A percentile compares a stretch with the other conserved stretches of the same genome.
Evolutionary conservation across 2,329 filamentous ascomycete species (phyloP).

Genomic region (Cladophialophora carrionii): DNA sequence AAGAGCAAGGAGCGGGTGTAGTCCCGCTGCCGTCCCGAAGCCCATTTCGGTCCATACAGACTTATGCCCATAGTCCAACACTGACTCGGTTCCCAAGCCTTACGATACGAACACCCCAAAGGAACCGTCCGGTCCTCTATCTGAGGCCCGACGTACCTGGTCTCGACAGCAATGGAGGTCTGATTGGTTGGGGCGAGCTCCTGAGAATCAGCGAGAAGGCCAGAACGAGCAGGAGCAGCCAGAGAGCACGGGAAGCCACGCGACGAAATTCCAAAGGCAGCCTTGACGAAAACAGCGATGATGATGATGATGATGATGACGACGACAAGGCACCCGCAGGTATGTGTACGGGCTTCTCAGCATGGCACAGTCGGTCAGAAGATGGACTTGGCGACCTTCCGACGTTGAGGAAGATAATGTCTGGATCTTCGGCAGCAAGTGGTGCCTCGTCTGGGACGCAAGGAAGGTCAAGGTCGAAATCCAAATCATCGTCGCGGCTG

Average conservation of each 20-base stretch:
- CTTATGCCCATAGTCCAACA: background rate
- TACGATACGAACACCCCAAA: background rate
- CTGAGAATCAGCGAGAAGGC: conserved; percentile 46
- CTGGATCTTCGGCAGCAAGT: conserved; percentile 10
- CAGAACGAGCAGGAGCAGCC: conserved; percentile 5
- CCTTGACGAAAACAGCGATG: background rate
- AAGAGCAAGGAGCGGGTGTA: background rate
- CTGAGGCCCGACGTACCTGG: conserved; percentile 49
- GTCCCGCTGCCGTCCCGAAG: conserved; percentile 8
- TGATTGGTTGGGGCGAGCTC: conserved; percentile 52
- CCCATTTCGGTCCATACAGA: background rate
- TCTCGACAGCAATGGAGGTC: conserved; percentile 50
- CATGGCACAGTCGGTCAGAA: background rate
- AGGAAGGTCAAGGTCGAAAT: conserved; percentile 13
- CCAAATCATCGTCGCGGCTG: conserved; percentile 17
- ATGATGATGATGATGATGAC: background rate
- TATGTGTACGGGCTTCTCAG: conserved; percentile 24
- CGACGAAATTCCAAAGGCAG: background rate
- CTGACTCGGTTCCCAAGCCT: conserved; percentile 1
- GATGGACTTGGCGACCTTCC: conserved; percentile 3
- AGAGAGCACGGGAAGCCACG: background rate
- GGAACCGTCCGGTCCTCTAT: conserved; percentile 42
- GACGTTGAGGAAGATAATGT: conserved; percentile 4
- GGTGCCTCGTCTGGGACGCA: background rate
- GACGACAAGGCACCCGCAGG: background rate